A percentile compares a stretch with the other conserved stretches of the same genome.
Conservation (phyloP, 208 protist species). For the Leishmania turanica region DNA sequence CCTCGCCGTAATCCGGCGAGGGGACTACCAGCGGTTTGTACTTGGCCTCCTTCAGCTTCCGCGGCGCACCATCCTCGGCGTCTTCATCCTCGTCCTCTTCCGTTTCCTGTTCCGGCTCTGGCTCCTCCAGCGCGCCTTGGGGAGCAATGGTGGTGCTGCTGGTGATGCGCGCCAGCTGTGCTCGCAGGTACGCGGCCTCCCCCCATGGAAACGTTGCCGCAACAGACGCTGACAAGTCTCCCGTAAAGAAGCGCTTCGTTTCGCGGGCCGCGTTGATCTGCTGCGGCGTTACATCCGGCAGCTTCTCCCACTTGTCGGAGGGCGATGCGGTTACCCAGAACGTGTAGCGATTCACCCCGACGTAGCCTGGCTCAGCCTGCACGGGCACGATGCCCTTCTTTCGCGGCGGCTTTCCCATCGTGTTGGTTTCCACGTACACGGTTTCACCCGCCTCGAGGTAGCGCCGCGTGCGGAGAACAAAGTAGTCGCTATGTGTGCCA, state of each 20-base stretch:
- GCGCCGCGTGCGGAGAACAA: conserved; percentile 75
- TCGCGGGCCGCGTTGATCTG: conserved; percentile 89
- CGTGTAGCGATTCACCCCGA: conserved; percentile 88
- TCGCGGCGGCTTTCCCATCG: conserved; percentile 85
- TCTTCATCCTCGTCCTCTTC: conserved; percentile 89
- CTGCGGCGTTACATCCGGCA: conserved; percentile 94
- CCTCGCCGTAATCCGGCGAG: conserved; percentile 67
- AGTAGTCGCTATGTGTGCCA: conserved; percentile 84
- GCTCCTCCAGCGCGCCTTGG: conserved; percentile 79
- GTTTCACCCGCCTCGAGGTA: conserved; percentile 78
- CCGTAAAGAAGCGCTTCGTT: conserved; percentile 92
- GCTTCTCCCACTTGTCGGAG: conserved; percentile 70
- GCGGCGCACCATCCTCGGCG: conserved; percentile 41
- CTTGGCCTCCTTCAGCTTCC: conserved; percentile 84
- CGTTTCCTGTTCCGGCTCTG: conserved; percentile 83
- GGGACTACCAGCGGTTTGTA: conserved; percentile 72
- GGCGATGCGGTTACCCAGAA: conserved; percentile 91
- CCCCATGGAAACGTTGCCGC: conserved; percentile 90
- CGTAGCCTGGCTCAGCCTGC: conserved; percentile 83
- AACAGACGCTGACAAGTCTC: conserved; percentile 84
- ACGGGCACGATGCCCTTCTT: conserved; percentile 84
- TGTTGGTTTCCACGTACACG: conserved; percentile 86
- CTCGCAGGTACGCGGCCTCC: conserved; percentile 92
- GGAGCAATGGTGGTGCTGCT: conserved; percentile 90
- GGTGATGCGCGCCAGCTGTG: conserved; percentile 94